Evolutionary conservation across 345 rosid genomes (phyloP), one percentile per base, ranked within the genome.

Genomic region (Hibiscus trionum): DNA sequence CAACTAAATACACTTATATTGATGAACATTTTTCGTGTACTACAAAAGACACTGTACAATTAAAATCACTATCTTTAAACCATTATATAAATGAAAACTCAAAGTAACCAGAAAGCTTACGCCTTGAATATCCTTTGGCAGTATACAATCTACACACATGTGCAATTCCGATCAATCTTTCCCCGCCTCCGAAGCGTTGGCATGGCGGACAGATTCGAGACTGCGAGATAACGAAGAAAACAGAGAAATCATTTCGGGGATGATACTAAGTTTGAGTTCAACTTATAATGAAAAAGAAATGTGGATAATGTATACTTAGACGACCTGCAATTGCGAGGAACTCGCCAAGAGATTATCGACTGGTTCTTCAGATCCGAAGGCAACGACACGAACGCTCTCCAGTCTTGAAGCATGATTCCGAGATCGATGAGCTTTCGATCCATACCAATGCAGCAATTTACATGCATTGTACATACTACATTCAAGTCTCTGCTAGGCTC

Each of bases 401-500:
- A 93, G 58, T 90, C 90, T 49, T 79, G 70, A 70, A 93, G 93
- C 76, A 84, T 77, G 11, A 84, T 71, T 44, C 68, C 71, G 11
- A 93, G 90, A 74, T 90, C 95, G 70, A 73, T 73, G 66, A 93
- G 64, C 76, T 90, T 93, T 60, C 66, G 84, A n/a, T 78, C 73
- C 58, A 87, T 61, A 16, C 96, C 98, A 63, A 80, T 47, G 35
- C 98, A 93, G 69, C 96, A 93, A 78, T 93, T 93, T 19, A 90
- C 96, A 74, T 93, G 96, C 93, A 93, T 86, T 0, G 96, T 93
- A 70, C 94, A 93, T 16, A 84, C 89, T 24, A 77, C 35, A 66
- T 83, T 83, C 33, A 90, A 76, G 67, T 93, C 89, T 77, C 44
- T 79, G 75, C 87, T 77, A 0, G 80, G 78, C 73, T 90, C 81